Conservation (phyloP, 1,284 basidiomycete species). For the Sporisorium sorghi region DNA sequence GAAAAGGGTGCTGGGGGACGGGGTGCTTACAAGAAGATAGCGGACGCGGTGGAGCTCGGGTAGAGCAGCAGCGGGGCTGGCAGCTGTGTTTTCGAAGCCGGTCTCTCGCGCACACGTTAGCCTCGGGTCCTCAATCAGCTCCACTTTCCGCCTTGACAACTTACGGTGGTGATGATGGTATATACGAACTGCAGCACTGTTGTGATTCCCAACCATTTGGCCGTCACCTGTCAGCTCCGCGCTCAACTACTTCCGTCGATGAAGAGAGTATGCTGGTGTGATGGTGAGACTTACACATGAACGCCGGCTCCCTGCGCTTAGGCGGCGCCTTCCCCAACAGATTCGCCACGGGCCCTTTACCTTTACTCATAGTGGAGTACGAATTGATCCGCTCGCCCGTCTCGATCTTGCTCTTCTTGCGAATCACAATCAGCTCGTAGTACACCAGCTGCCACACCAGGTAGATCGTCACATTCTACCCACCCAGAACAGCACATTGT, state of each 20-base stretch:
- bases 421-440: conserved; percentile 66
- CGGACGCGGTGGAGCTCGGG: conserved; percentile 80
- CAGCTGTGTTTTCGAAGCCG: conserved; percentile 65
- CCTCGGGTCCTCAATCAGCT: too few species aligned
- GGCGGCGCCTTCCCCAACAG: conserved; percentile 54
- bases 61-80: conserved; percentile 86
- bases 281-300: conserved; percentile 25
- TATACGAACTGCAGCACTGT: conserved; percentile 75
- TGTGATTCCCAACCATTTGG: too few species aligned
- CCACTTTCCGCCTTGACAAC: background rate
- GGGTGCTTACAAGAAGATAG: conserved; percentile 75
- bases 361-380: conserved; percentile 56
- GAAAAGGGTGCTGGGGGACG: background rate
- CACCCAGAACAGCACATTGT: too few species aligned
- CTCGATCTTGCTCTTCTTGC: conserved; percentile 48
- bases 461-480: conserved; percentile 78
- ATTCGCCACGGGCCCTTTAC: conserved; percentile 60
- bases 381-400: conserved; percentile 60
- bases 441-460: conserved; percentile 85
- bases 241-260: too few species aligned
- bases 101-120: too few species aligned
- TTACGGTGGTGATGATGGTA: conserved; percentile 79
- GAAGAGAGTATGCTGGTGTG: too few species aligned
- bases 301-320: conserved; percentile 45
- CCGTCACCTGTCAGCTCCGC: background rate